Evolutionary conservation across 2,329 filamentous ascomycete species (phyloP).

Genomic region (Trichocomaceae sp.): DNA sequence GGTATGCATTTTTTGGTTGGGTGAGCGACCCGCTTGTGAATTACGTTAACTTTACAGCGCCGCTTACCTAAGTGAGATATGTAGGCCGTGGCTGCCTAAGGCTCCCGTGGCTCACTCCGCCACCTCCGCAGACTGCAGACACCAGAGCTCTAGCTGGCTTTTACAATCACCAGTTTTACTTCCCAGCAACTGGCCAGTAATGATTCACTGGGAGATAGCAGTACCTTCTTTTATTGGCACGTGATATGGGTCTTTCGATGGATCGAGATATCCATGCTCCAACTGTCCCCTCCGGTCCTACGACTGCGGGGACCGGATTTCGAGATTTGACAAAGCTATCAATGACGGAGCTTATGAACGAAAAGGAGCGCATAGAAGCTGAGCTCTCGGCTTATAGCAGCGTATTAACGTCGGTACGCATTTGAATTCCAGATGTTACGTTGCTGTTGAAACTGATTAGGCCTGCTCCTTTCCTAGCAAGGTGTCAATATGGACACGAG

Average conservation of each 20-base stretch:
- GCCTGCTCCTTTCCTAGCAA: slow-evolving; percentile 54
- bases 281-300: slow-evolving; percentile 72
- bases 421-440: not conserved
- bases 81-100: not conserved
- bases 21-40: too few relatives aligned
- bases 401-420: slow-evolving; percentile 77
- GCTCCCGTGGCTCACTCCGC: not conserved
- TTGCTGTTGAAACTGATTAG: slow-evolving; percentile 16
- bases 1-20: too few relatives aligned
- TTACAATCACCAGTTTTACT: not conserved
- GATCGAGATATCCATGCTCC: slow-evolving; percentile 57
- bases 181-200: not conserved
- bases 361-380: slow-evolving; percentile 77
- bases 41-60: too few relatives aligned
- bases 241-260: slow-evolving; percentile 40
- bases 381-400: slow-evolving; percentile 78
- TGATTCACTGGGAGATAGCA: not conserved
- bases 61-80: not conserved
- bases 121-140: not conserved
- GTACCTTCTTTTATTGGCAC: not conserved
- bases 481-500: slow-evolving; percentile 86
- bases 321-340: slow-evolving; percentile 63
- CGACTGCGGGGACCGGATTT: slow-evolving; percentile 48
- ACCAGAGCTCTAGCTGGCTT: not conserved
- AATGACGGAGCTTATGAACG: slow-evolving; percentile 70